Evolutionary conservation across 2,329 filamentous ascomycete genomes (phyloP).

Genomic region (Biscogniauxia sp.): DNA sequence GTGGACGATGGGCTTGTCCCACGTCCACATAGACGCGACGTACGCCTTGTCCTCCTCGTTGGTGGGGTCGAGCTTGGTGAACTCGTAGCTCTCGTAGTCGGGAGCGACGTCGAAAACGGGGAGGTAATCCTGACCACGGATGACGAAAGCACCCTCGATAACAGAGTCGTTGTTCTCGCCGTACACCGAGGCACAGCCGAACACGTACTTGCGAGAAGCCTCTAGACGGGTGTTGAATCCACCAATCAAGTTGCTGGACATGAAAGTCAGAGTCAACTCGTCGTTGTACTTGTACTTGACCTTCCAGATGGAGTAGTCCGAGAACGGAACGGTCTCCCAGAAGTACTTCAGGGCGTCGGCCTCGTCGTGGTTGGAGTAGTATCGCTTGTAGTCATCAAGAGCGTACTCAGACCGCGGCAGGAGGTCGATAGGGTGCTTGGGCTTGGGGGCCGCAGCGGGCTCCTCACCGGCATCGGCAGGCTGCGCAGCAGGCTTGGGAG

Average conservation of each 20-base stretch:
- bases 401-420: conserved; percentile 77
- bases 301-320: conserved; percentile 95
- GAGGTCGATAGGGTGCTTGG: conserved; percentile 92
- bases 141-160: conserved; percentile 89
- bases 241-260: conserved; percentile 97
- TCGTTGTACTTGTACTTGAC: conserved; percentile 99
- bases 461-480: conserved; percentile 57
- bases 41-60: conserved; percentile 83
- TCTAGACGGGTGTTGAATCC: conserved; percentile 98
- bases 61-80: conserved; percentile 91
- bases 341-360: conserved; percentile 89
- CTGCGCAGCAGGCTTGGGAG: conserved; percentile 43
- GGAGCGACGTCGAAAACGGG: conserved; percentile 96
- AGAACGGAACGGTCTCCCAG: conserved; percentile 93
- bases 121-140: conserved; percentile 83
- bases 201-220: conserved; percentile 96
- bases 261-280: conserved; percentile 96
- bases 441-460: conserved; percentile 67
- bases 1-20: conserved; percentile 80
- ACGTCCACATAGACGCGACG: conserved; percentile 84
- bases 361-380: conserved; percentile 96
- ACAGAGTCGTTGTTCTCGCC: conserved; percentile 85
- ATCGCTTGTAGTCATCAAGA: conserved; percentile 97
- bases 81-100: conserved; percentile 94
- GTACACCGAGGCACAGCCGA: conserved; percentile 87